Base-by-base conservation (phyloP, 2,329 filamentous ascomycete species). In the Helotiales sp. region DNA sequence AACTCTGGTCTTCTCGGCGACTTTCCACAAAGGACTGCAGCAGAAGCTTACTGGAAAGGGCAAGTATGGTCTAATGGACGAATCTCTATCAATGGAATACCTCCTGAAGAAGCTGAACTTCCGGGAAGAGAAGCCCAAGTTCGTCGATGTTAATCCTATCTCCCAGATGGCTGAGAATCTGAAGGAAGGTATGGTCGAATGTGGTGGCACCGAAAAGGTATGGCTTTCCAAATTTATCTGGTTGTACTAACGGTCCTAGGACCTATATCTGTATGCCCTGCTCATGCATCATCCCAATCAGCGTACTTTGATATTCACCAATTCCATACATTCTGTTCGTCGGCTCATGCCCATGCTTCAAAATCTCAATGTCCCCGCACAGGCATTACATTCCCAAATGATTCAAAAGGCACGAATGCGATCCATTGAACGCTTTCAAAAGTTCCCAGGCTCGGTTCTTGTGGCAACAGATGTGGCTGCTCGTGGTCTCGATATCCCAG, bases 1-100 rank as follows among this genome's bases (percentile, higher is more conserved):
- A 71, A 98, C 93, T 0, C 82, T 99, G 0, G 91, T 99, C 19
- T 99, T 99, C 73, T 98, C 95, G 0, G 95, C 95, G 0, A 99
- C 95, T 0, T 96, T 99, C 73, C 90, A 96, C 71, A 93, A 93
- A 69, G 87, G 88, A 0, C 76, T 99, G 29, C 93, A 98, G 71
- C 90, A 93, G 66, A 98, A 97, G 72, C 81, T 99, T 12, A 86
- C 90, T 1, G 89, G 91, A 25, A 96, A 92, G 71, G 69, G 68
- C 22, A 70, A 78, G 63, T 70, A 80, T 60, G 83, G 88, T 63
- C 74, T 92, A 29, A 81, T 90, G 75, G 84, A 81, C 66, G 84
- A 91, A 56, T 85, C 87, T 61, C 86, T 96, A 67, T 93, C 91
- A 0, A 91, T 98, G 86, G 92, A 96, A 62, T 97, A 98, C 69